Base-by-base conservation (phyloP, 2,329 filamentous ascomycete species). In the Botrytis fragariae region DNA sequence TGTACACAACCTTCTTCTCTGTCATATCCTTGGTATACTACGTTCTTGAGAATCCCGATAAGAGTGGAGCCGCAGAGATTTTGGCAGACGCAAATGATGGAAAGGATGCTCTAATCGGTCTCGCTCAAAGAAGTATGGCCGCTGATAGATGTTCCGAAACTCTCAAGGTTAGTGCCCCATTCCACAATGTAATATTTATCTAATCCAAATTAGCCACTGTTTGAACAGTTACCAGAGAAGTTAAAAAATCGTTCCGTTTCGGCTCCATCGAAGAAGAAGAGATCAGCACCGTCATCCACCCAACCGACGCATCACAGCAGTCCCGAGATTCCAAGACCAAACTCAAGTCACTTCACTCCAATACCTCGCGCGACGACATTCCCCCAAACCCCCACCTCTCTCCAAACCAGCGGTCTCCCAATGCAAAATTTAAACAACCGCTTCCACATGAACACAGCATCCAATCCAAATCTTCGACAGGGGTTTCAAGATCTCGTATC, bases 71-170 rank as follows among this genome's bases (percentile, higher is more conserved):
- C 9, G 87, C 91, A 69, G 94, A 97, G 75, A 92, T 98, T 35
- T 85, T 98, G 74, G 91, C 91, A 71, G 95, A 98, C 83, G 95
- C 95, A 0, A 87, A 90, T 74, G 92, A 94, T 75, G 96, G 95
- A 29, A 93, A 93, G 79, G 91, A 95, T 76, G 93, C 95, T 75
- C 88, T 98, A 74, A 89, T 90, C 69, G 90, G 90, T 25, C 86
- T 98, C 73, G 92, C 94, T 4, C 90, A 92, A 78, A 91, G 92
- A 78, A 98, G 94, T 80, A 87, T 97, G 86, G 94, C 95, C 51
- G 96, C 96, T 4, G 94, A 98, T 80, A 87, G 93, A 75, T 96
- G 97, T 79, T 93, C 93, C 1, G 87, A 86, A 63, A 92, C 93
- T 59, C 86, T 99, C 42, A 88, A 90, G 80, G 93, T 95, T 86